phyloP scores from a whole-genome alignment of 139 green algal species.

The Volvox africanus region DNA sequence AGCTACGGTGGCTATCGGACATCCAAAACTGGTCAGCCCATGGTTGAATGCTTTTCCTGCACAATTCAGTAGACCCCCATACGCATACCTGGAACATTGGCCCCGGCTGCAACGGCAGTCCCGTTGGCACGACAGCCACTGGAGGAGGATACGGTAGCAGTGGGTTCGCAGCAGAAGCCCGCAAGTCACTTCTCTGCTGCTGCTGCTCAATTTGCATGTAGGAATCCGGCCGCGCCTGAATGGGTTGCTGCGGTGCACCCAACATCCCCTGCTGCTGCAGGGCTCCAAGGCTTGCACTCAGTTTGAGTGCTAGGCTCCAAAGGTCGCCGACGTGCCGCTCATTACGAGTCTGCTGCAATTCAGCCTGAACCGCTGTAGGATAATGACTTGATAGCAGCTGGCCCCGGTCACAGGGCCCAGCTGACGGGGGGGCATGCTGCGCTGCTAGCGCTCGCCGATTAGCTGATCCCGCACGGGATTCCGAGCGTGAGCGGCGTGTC shows the following conservation, averaged over 20 bases:
- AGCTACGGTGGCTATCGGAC: too few species aligned
- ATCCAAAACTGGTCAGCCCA: too few species aligned
- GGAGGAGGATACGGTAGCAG: slow-evolving; percentile 1
- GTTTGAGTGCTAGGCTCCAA: slow-evolving; percentile 32
- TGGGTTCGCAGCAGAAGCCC: neutral
- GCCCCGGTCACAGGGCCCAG: neutral
- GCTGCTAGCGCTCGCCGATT: neutral
- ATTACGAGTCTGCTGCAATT: slow-evolving; percentile 20
- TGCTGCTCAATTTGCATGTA: neutral
- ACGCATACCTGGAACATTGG: neutral
- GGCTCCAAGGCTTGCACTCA: slow-evolving; percentile 21
- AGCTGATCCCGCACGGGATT: neutral
- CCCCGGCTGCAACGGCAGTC: neutral
- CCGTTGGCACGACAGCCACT: slow-evolving; percentile 2
- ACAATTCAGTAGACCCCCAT: too few species aligned
- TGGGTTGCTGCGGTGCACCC: neutral
- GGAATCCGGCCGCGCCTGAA: slow-evolving; percentile 18
- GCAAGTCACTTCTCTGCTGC: neutral
- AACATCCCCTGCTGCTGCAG: slow-evolving; percentile 29
- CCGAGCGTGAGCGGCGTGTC: slow-evolving; percentile 1
- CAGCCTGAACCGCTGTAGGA: neutral
- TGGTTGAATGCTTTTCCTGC: too few species aligned
- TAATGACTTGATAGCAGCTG: neutral
- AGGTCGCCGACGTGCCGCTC: slow-evolving; percentile 25
- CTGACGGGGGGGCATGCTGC: neutral